Evolutionary conservation across 2,329 filamentous ascomycete species (phyloP).

Genomic region (Capronia americana): DNA sequence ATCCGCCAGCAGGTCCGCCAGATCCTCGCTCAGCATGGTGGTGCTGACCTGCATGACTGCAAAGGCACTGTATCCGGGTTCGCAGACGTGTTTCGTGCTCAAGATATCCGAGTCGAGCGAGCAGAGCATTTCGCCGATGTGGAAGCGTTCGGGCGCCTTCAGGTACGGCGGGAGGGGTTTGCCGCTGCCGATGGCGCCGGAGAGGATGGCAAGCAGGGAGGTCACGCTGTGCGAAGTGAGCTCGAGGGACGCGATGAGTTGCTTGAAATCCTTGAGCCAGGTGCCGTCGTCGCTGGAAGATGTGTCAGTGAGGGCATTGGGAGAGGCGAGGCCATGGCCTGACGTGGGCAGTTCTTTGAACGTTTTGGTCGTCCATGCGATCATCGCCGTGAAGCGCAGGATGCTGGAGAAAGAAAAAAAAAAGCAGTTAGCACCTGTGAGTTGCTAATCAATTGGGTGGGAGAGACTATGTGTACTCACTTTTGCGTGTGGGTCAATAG

Average conservation of each 20-base stretch:
- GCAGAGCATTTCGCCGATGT: conserved; percentile 65
- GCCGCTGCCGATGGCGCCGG: conserved; percentile 69
- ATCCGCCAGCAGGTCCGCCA: conserved; percentile 65
- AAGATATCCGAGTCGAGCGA: conserved; percentile 66
- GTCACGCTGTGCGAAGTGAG: conserved; percentile 72
- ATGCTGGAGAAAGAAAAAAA: conserved; percentile 49
- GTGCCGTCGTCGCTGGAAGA: conserved; percentile 27
- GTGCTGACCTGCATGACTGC: conserved; percentile 76
- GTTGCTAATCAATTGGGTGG: neutral
- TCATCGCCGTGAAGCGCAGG: conserved; percentile 70
- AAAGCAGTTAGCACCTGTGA: neutral
- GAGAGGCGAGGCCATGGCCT: conserved; percentile 13
- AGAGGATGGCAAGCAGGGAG: conserved; percentile 72
- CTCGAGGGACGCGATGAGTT: conserved; percentile 64
- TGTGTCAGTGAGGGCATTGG: conserved; percentile 23
- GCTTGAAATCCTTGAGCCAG: conserved; percentile 69
- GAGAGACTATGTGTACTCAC: conserved; percentile 15
- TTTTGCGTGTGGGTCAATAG: conserved; percentile 66
- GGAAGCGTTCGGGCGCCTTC: conserved; percentile 66
- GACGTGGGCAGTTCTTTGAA: conserved; percentile 45
- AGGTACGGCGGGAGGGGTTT: conserved; percentile 75
- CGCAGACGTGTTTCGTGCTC: conserved; percentile 68
- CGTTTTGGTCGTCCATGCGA: conserved; percentile 68
- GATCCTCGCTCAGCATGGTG: conserved; percentile 71
- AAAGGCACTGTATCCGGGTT: conserved; percentile 76